Base-by-base conservation (phyloP, 129 eudicot species). In the Solidago caesia region DNA sequence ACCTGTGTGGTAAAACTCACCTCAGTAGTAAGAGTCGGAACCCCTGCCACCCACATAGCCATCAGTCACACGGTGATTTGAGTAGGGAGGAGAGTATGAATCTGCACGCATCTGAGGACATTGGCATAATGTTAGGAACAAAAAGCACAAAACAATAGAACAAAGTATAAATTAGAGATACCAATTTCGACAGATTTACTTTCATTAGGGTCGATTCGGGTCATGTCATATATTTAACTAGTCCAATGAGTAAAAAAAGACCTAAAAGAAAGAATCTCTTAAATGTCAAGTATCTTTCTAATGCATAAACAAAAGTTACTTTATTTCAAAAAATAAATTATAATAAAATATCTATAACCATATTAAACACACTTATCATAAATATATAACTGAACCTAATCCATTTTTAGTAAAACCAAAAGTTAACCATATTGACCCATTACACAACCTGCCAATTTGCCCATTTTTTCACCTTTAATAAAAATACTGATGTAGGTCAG, bases 21-120 rank as follows among this genome's bases (percentile, higher is more conserved):
- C 77, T 83, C 67, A 83, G 67, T 83, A 83, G 82, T 83, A 82
- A 61, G 83, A 74, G 71, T 80, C 86, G 4, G 86, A 68, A 69
- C 61, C 83, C 67, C 83, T 74, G 49, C 80, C 69, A 62, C 86
- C 77, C 60, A 48, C 47, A 75, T 78, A 78, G 44, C 77, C 86
- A 69, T 83, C 83, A 62, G 39, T 66, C 76, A 63, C 79, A 33
- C 86, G 83, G 49, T 73, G 79, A 70, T 71, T 78, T 39, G 83
- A 61, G 49, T 70, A 74, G 58, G 52, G 70, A 33, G 86, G 86
- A 29, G 86, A 74, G 25, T 74, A 83, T 33, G 86, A 83, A 21
- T 66, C 86, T 49, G 80, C 71, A 25, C 77, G 82, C 81, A 83
- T 72, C 86, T 83, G 83, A 63, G 12, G 64, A 63, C 33, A 64